Evolutionary conservation across 768 basidiomycete genomes (phyloP).

Genomic region (Amanita fuliginea): DNA sequence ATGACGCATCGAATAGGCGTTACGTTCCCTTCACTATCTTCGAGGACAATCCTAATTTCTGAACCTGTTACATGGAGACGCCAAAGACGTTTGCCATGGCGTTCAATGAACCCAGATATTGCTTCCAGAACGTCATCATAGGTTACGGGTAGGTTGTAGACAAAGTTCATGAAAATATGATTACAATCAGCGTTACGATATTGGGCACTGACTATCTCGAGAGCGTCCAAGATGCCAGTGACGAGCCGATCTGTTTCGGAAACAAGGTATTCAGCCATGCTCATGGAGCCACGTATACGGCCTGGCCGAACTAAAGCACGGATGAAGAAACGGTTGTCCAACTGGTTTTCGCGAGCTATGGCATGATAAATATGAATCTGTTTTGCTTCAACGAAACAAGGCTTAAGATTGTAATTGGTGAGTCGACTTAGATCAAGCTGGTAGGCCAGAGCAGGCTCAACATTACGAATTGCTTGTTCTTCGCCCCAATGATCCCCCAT

Average conservation of each 20-base stretch:
- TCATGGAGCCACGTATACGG: constrained; percentile 84
- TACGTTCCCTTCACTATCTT: constrained; percentile 90
- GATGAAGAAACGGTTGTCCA: constrained; percentile 98
- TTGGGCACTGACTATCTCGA: constrained; percentile 87
- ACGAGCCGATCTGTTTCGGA: constrained; percentile 97
- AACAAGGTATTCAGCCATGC: constrained; percentile 94
- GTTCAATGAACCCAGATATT: constrained; percentile 97
- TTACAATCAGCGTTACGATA: constrained; percentile 94
- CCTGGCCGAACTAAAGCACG: constrained; percentile 95
- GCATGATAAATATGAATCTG: constrained; percentile 98
- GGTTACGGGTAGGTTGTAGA: constrained; percentile 90
- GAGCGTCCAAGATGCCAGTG: constrained; percentile 85
- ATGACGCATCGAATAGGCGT: constrained; percentile 96
- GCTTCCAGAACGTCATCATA: constrained; percentile 97
- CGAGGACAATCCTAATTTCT: constrained; percentile 90
- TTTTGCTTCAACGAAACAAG: constrained; percentile 94
- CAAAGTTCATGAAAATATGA: constrained; percentile 98
- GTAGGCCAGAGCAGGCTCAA: constrained; percentile 96
- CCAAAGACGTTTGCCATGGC: constrained; percentile 97
- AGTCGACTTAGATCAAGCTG: constrained; percentile 95
- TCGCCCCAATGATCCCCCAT: constrained; percentile 72
- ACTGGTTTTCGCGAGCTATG: constrained; percentile 88
- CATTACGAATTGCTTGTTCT: constrained; percentile 94
- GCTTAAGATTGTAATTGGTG: constrained; percentile 92
- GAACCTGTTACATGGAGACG: constrained; percentile 96